Evolutionary conservation across 495 filamentous ascomycete genomes (phyloP), one percentile per base, ranked within the genome.

Genomic region (Xylaria sp.): DNA sequence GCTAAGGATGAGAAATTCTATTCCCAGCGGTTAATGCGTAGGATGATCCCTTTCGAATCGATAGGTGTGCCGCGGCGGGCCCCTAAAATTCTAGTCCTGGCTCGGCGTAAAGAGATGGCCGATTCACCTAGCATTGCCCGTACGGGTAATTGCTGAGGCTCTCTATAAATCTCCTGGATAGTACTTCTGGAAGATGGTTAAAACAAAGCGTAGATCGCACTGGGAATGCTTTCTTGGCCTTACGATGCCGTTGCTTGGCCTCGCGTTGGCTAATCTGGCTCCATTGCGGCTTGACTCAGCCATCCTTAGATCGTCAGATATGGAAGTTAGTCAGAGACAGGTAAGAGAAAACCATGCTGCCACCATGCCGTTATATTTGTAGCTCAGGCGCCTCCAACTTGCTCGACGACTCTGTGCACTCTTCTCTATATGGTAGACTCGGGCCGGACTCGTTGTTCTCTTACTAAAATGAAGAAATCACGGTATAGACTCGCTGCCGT

Each of bases 201-300:
- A 44, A 14, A 50, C 29, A 33, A 35, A 50, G 19, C 15, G 62
- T 37, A 66, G 62, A 66, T 66, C 62, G 62, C 44, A 3, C 44
- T 52, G 5, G n/a, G 8, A 66, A 40, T n/a, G 46, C 12, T 14
- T 21, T 19, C 44, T 66, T 66, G 31, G 62, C 41, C 33, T 52
- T 4, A 21, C 14, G 46, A 26, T 50, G 44, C 29, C 62, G 29
- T 12, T 26, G 19, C 46, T 52, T 66, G 44, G 46, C 44, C 44
- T 12, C 17, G 7, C 1, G 9, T 17, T 64, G 61, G 61, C 41
- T 66, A 50, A 66, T 66, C 17, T 52, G 62, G 62, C 44, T 53
- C 52, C n/a, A n/a, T 40, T 19, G 41, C 62, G 43, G 62, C 62
- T 66, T 11, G 52, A 53, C 44, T 26, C 44, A 9, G 31, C 14